Base-by-base conservation (phyloP, 2,329 filamentous ascomycete species). In the Phialophora expanda region DNA sequence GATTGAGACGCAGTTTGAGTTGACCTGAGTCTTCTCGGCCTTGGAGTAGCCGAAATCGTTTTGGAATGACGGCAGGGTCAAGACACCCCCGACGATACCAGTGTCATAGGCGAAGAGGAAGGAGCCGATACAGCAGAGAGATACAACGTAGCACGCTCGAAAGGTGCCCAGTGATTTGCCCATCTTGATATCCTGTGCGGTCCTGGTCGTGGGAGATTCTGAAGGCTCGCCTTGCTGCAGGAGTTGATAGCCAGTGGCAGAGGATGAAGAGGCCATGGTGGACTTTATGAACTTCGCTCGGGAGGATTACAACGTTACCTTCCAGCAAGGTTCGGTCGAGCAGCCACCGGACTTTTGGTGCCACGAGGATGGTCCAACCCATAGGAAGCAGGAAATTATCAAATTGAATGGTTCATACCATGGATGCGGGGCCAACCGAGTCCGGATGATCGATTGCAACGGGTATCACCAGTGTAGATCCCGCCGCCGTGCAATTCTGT, bases 1-100 rank as follows among this genome's bases (percentile, higher is more conserved):
- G 20, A 85, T 80, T 2, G 81, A 80, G 22, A 84, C 81, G 41
- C 81, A 79, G 56, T 84, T 80, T 4, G 81, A 81, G 65, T 80
- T 82, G 67, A 80, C 74, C 3, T 74, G 76, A 0, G 79, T 81
- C 60, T 77, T 75, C 53, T 80, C 71, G 3, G 72, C 71, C 11
- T 74, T 73, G n/a, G 75, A 75, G 66, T 81, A 83, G 11, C 75
- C 67, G 66, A 81, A 83, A 65, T 81, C 80, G 54, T 75, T 67
- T 50, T 79, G 73, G 70, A 82, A 84, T 4, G 79, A 79, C 30
- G 72, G 62, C 12, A 83, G 73, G 0, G 80, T 81, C 56, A 83
- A 75, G 30, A 83, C 80, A 41, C 81, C 80, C 51, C 81, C 81
- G 44, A 80, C 78, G n/a, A 80, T 76, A 1, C 78, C 78, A 4